These are phyloP conservation scores for Beauveria rudraprayagi DNA, from an alignment of 2,329 filamentous ascomycete species.

Conservation along the genomic window DNA sequence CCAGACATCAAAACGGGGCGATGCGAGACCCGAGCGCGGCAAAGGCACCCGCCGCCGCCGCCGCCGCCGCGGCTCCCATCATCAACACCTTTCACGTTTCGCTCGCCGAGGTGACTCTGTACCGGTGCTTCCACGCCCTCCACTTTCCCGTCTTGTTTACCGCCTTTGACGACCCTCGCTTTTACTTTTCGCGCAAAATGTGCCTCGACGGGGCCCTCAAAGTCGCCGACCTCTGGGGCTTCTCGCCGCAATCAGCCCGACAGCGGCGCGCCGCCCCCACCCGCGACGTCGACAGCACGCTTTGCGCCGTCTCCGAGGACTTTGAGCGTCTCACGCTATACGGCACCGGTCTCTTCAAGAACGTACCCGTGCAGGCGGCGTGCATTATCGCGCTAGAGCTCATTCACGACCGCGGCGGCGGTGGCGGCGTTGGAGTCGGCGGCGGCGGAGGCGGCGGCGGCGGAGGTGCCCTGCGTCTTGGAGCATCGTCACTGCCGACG, in stretches of 20 bases:
- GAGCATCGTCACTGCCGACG: constrained; percentile 18
- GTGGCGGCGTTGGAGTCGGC: constrained; percentile 28
- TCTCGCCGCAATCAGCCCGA: constrained; percentile 15
- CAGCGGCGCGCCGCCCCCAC: constrained; percentile 2
- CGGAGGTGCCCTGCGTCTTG: no score
- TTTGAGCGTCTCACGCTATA: constrained; percentile 32
- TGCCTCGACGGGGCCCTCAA: constrained; percentile 35
- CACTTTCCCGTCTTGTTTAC: constrained; percentile 42
- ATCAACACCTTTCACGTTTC: constrained; percentile 33
- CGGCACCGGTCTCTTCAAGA: constrained; percentile 35
- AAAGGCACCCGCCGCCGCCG: neutral
- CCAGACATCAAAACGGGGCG: constrained; percentile 20
- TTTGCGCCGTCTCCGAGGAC: constrained; percentile 13
- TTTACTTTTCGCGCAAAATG: constrained; percentile 46
- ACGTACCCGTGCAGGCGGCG: constrained; percentile 30
- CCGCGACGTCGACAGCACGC: no score
- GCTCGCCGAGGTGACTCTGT: constrained; percentile 34
- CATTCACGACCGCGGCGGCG: constrained; percentile 35
- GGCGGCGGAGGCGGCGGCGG: no score
- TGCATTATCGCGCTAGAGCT: constrained; percentile 39
- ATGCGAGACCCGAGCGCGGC: no score
- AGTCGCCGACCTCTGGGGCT: constrained; percentile 24
- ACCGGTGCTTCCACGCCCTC: constrained; percentile 43
- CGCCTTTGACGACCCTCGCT: constrained; percentile 37
- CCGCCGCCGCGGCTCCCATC: neutral